These are phyloP conservation scores for Amanita fuliginea DNA, from an alignment of 768 basidiomycete genomes.

Conservation along the genomic window DNA sequence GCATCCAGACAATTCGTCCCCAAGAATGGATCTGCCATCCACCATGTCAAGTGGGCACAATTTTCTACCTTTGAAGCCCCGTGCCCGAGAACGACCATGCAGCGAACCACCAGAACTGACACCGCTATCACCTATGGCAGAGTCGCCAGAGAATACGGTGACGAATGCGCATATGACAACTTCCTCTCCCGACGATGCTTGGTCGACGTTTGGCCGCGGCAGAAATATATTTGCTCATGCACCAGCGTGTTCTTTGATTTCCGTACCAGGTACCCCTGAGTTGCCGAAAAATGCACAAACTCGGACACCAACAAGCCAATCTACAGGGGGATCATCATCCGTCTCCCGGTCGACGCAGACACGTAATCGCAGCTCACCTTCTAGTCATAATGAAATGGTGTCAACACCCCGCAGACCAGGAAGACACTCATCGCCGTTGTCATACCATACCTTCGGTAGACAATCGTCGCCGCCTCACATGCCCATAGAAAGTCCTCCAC, in stretches of 20 bases:
- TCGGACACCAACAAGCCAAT: constrained; percentile 2
- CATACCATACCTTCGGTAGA: constrained; percentile 18
- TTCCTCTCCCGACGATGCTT: not conserved
- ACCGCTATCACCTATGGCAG: not conserved
- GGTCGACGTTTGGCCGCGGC: constrained; percentile 6
- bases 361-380: constrained; percentile 4
- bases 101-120: not conserved
- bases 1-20: not conserved
- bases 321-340: constrained; percentile 1
- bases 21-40: not conserved
- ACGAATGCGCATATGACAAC: not conserved
- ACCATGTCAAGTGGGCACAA: not conserved
- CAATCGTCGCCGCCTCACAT: constrained; percentile 15
- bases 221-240: not conserved
- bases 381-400: constrained; percentile 9
- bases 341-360: not conserved
- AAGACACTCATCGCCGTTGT: constrained; percentile 17
- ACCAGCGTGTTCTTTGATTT: too few species aligned
- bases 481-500: constrained; percentile 30
- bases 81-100: not conserved
- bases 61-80: constrained; percentile 4
- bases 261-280: not conserved
- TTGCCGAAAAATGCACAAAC: not conserved
- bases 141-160: not conserved
- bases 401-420: constrained; percentile 25